Evolutionary conservation across 2,329 filamentous ascomycete species (phyloP).

Genomic region (Colletotrichum gigasporum): DNA sequence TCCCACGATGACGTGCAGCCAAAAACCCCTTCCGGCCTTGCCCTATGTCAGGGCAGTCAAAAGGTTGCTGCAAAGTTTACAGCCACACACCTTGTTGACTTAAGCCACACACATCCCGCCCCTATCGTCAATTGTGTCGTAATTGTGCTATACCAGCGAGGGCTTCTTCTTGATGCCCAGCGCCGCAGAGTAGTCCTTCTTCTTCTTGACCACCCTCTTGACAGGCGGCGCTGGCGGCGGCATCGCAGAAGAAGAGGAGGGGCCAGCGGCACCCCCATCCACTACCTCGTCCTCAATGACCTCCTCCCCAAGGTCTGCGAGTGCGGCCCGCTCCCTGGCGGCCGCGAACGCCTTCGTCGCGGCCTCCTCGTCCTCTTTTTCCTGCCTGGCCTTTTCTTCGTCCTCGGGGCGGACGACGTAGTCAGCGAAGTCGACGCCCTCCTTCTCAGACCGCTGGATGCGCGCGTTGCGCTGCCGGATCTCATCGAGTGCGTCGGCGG

Average conservation of each 20-base stretch:
- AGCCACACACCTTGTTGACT: not conserved
- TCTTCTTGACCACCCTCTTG: constrained; percentile 82
- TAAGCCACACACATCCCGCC: not conserved
- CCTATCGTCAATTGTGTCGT: not conserved
- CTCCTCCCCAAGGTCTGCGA: constrained; percentile 60
- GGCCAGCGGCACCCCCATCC: not conserved
- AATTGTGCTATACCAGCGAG: constrained; percentile 55
- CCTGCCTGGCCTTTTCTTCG: constrained; percentile 70
- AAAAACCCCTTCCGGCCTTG: too few species aligned
- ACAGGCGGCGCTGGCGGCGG: constrained; percentile 66
- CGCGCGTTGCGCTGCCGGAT: constrained; percentile 92
- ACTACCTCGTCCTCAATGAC: constrained; percentile 43
- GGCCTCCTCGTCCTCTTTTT: constrained; percentile 84
- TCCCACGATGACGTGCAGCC: constrained; percentile 2
- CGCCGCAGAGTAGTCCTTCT: constrained; percentile 80
- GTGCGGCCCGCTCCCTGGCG: constrained; percentile 58
- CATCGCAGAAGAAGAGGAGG: constrained; percentile 36
- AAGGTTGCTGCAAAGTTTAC: not conserved
- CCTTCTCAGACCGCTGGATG: constrained; percentile 78
- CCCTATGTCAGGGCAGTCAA: not conserved
- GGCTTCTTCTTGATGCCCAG: constrained; percentile 91
- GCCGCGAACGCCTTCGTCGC: constrained; percentile 81
- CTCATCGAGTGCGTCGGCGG: constrained; percentile 94
- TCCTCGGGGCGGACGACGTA: constrained; percentile 64
- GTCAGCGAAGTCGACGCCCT: constrained; percentile 69